These are phyloP conservation scores for Lolium perenne DNA, from an alignment of 176 grass and related monocot genomes.

Conservation along the genomic window DNA sequence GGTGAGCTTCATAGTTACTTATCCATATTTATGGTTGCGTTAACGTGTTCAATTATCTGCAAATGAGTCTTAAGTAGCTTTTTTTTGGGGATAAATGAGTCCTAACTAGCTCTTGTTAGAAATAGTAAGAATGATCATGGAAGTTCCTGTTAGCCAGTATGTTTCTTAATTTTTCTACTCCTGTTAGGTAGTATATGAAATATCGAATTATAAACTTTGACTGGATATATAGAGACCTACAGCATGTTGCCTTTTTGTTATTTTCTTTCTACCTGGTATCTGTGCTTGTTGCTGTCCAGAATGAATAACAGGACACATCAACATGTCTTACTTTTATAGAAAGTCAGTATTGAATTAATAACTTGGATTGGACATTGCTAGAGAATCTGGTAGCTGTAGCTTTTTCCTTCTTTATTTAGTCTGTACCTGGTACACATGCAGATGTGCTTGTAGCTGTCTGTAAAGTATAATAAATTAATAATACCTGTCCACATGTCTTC, in stretches of 20 bases:
- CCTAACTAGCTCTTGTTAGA: neutral
- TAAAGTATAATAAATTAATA: constrained; percentile 22
- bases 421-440: neutral
- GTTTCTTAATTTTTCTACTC: neutral
- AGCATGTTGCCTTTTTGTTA: neutral
- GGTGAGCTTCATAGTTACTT: constrained; percentile 54
- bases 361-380: too few relatives aligned
- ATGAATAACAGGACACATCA: neutral
- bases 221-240: constrained; percentile 22
- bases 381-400: too few relatives aligned
- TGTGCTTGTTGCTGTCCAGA: constrained; percentile 4
- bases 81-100: neutral
- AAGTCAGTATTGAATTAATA: too few relatives aligned
- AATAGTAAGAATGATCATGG: neutral
- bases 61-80: neutral
- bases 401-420: neutral
- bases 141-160: neutral
- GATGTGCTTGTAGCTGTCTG: neutral
- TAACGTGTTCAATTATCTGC: too few relatives aligned
- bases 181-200: neutral
- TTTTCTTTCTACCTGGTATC: constrained; percentile 26
- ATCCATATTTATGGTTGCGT: neutral
- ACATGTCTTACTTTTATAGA: neutral
- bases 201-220: constrained; percentile 9
- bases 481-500: neutral